Conservation (phyloP, 2,329 filamentous ascomycete species). For the Verticillium nubilum region DNA sequence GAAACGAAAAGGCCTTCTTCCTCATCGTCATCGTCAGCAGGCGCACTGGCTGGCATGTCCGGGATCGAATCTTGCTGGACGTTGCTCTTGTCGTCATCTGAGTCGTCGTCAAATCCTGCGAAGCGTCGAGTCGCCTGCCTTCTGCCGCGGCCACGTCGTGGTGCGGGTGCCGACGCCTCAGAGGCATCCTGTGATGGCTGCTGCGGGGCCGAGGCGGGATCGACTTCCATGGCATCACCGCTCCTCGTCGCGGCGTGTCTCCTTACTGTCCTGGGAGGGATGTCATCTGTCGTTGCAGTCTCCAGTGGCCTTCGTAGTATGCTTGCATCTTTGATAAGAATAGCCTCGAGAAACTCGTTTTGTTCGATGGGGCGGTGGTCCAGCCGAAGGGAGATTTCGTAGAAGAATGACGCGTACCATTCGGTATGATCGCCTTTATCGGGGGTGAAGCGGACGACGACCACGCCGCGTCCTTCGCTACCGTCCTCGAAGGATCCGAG, state of each 20-base stretch:
- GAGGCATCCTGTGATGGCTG: conserved; percentile 3
- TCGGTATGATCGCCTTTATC: conserved; percentile 46
- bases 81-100: conserved; percentile 26
- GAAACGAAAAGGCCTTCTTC: conserved; percentile 52
- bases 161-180: background rate
- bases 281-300: conserved; percentile 30
- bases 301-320: conserved; percentile 65
- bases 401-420: conserved; percentile 68
- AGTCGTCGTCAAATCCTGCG: conserved; percentile 60
- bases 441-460: conserved; percentile 69
- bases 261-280: conserved; percentile 14
- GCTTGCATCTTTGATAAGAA: conserved; percentile 73
- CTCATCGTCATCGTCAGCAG: conserved; percentile 16
- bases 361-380: conserved; percentile 83
- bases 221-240: conserved; percentile 17
- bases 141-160: conserved; percentile 9
- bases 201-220: conserved; percentile 12
- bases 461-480: conserved; percentile 63
- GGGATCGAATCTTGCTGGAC: conserved; percentile 19
- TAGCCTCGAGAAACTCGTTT: conserved; percentile 86
- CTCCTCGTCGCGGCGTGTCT: conserved; percentile 10
- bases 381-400: conserved; percentile 62
- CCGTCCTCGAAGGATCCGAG: conserved; percentile 58
- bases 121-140: conserved; percentile 48
- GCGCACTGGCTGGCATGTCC: background rate